Evolutionary conservation across 306 rosid genomes (phyloP).

Genomic region (Hippophae gyantsensis): DNA sequence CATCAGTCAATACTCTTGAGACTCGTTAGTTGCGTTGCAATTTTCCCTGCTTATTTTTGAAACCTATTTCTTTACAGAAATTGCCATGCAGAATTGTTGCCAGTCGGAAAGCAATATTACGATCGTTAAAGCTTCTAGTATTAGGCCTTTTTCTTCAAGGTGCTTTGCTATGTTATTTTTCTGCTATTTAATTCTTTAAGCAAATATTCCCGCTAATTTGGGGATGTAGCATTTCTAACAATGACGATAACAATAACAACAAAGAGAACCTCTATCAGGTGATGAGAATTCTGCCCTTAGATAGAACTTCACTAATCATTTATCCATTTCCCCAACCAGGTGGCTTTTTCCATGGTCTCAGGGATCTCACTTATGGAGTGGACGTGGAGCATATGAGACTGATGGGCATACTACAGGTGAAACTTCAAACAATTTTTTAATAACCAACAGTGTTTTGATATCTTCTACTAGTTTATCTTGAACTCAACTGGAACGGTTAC

Average conservation of each 20-base stretch:
- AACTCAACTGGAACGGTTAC: neutral
- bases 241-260: neutral
- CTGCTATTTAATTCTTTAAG: neutral
- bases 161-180: slow-evolving; percentile 13
- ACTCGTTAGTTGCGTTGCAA: neutral
- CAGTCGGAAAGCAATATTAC: slow-evolving; percentile 49
- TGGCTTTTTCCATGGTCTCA: slow-evolving; percentile 76
- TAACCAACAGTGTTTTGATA: neutral
- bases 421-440: neutral
- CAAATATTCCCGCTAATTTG: neutral
- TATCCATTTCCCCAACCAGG: slow-evolving; percentile 31
- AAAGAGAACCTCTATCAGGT: neutral
- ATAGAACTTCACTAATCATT: neutral
- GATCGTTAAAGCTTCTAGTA: slow-evolving; percentile 69
- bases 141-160: slow-evolving; percentile 93
- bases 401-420: slow-evolving; percentile 89
- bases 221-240: neutral
- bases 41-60: neutral
- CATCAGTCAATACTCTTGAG: neutral
- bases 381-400: slow-evolving; percentile 64
- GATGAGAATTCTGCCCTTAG: neutral
- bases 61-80: slow-evolving; percentile 39
- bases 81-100: slow-evolving; percentile 48
- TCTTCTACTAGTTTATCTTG: neutral
- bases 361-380: slow-evolving; percentile 74